Percentiles rank a stretch among this genome's conserved stretches.
Conservation (phyloP, 225 moss, liverwort and hornwort species). For the Polytrichum commune region DNA sequence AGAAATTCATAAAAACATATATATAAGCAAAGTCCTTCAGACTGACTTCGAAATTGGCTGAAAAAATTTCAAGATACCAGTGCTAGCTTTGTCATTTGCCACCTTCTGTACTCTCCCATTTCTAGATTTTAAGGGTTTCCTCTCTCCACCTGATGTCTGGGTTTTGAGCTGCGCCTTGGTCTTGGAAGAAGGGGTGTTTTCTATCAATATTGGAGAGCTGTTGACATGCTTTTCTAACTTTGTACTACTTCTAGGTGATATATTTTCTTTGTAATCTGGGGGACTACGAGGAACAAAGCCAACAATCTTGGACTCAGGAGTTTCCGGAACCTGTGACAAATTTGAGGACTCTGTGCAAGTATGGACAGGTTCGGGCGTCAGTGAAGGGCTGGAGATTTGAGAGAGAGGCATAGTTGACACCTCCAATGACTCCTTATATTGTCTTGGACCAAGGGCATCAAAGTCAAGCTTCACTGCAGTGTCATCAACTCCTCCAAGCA, state of each 20-base stretch:
- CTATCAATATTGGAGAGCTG: neutral
- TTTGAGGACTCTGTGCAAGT: neutral
- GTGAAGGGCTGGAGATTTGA: neutral
- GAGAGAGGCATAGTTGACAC: neutral
- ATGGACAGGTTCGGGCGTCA: neutral
- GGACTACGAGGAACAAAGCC: neutral
- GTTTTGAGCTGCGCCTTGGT: neutral
- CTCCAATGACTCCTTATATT: neutral
- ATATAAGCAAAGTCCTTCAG: no score
- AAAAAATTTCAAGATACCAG: neutral
- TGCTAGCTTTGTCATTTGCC: neutral
- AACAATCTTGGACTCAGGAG: no score
- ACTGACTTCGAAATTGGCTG: slow-evolving; percentile 1
- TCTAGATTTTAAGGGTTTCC: slow-evolving; percentile 5
- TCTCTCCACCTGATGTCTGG: neutral
- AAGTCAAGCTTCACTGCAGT: neutral
- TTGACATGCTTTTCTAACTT: neutral
- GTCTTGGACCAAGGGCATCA: neutral
- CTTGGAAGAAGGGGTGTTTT: neutral
- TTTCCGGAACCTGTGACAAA: no score
- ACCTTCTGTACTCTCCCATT: slow-evolving; percentile 2
- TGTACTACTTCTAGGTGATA: neutral
- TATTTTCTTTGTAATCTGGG: neutral
- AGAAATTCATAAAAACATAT: no score
- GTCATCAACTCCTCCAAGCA: neutral